Conservation (phyloP, 371 early-diverging fungal genomes). For the Mortierella sp. region DNA sequence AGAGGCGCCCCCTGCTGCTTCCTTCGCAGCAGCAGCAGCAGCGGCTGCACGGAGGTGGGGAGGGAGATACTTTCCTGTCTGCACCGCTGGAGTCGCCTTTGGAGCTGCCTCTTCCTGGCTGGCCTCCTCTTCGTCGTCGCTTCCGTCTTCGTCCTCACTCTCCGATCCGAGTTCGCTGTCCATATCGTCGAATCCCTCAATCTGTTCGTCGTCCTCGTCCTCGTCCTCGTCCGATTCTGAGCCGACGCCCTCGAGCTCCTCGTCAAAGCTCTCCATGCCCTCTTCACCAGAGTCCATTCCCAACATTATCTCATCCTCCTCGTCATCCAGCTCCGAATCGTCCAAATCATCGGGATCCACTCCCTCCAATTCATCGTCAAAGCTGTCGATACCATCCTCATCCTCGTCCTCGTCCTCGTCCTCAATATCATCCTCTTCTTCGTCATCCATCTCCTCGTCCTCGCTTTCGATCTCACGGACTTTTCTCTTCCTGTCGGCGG, state of each 20-base stretch:
- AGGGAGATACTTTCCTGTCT: conserved; percentile 84
- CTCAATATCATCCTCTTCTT: conserved; percentile 9
- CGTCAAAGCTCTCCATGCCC: conserved; percentile 49
- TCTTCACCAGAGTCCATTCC: conserved; percentile 17
- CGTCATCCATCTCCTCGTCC: conserved; percentile 18
- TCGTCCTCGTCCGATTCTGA: conserved; percentile 21
- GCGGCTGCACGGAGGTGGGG: conserved; percentile 85
- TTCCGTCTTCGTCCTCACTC: conserved; percentile 25
- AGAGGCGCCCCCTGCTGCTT: conserved; percentile 42
- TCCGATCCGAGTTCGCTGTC: conserved; percentile 38
- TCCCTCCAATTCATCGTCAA: conserved; percentile 53
- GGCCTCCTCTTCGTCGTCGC: conserved; percentile 31
- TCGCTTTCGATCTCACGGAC: conserved; percentile 32
- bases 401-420: conserved; percentile 15
- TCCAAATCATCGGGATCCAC: conserved; percentile 42
- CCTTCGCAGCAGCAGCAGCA: conserved; percentile 55
- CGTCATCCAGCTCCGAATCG: conserved; percentile 35
- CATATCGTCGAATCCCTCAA: conserved; percentile 35
- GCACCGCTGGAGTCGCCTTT: conserved; percentile 36
- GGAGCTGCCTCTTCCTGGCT: conserved; percentile 46
- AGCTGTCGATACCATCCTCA: conserved; percentile 33
- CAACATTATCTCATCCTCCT: conserved; percentile 19
- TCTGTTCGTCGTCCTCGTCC: conserved; percentile 15
- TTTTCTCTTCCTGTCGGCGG: conserved; percentile 33
- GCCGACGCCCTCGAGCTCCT: conserved; percentile 37